Percentiles rank a stretch among this genome's conserved stretches.
Evolutionary conservation across 768 basidiomycete species (phyloP).

Genomic region (Xerocomus potaroensis): DNA sequence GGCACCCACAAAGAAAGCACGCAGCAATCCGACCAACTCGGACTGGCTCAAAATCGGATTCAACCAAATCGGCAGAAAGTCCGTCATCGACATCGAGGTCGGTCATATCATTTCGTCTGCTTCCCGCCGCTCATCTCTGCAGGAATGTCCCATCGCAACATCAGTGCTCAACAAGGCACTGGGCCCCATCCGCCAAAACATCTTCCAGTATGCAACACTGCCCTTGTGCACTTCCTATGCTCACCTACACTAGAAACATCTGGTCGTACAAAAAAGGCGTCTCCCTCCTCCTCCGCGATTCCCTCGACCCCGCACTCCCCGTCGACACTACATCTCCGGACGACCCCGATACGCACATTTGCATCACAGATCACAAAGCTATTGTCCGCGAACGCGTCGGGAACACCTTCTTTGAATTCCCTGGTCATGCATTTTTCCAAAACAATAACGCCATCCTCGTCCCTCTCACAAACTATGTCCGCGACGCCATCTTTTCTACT

Average conservation of each 20-base stretch:
- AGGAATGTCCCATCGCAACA: conserved; percentile 94
- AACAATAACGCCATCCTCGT: conserved; percentile 94
- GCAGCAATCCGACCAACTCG: conserved; percentile 34
- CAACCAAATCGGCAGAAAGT: conserved; percentile 68
- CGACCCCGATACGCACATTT: conserved; percentile 59
- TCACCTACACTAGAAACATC: conserved; percentile 56
- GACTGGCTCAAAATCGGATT: conserved; percentile 87
- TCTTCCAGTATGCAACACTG: conserved; percentile 53
- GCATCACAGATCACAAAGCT: conserved; percentile 78
- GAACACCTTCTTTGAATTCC: conserved; percentile 76
- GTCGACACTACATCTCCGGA: conserved; percentile 30
- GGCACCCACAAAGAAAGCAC: conserved; percentile 50
- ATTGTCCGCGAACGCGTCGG: conserved; percentile 85
- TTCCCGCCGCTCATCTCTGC: neutral
- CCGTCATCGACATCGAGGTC: conserved; percentile 90
- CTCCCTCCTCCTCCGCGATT: conserved; percentile 88
- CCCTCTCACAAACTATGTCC: conserved; percentile 81
- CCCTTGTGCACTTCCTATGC: neutral
- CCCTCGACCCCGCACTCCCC: conserved; percentile 40
- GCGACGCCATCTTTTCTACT: conserved; percentile 57
- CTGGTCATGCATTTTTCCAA: conserved; percentile 91
- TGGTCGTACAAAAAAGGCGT: conserved; percentile 81
- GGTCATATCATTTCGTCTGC: neutral
- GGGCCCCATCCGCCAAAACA: conserved; percentile 53
- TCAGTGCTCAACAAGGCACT: conserved; percentile 70